Conservation (phyloP, 352 stramenopile genomes). For the Globisporangium paroecandrum region DNA sequence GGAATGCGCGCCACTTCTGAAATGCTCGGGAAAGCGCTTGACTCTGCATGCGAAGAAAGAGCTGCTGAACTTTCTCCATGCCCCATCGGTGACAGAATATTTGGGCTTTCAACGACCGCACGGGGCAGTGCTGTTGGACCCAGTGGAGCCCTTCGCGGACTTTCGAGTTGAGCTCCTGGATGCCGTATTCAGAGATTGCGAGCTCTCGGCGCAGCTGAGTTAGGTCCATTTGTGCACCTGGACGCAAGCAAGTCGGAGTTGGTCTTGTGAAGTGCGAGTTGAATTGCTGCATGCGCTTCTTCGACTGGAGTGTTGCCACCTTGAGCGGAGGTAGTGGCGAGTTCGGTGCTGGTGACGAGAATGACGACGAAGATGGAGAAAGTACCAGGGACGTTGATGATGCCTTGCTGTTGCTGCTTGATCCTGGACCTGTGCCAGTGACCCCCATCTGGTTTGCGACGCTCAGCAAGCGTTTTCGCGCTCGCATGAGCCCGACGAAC, state of each 20-base stretch:
- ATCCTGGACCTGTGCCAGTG: slow-evolving; percentile 28
- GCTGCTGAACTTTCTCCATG: slow-evolving; percentile 74
- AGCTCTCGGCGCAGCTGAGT: slow-evolving; percentile 69
- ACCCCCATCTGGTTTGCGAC: slow-evolving; percentile 69
- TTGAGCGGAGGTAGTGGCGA: slow-evolving; percentile 60
- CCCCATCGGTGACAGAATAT: slow-evolving; percentile 85
- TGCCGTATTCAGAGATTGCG: slow-evolving; percentile 69
- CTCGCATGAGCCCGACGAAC: slow-evolving; percentile 77
- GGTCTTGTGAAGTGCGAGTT: slow-evolving; percentile 40
- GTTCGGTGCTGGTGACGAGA: slow-evolving; percentile 10
- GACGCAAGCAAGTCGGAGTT: slow-evolving; percentile 57
- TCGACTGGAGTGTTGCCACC: slow-evolving; percentile 37
- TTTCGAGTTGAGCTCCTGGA: slow-evolving; percentile 69
- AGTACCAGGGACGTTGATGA: not conserved
- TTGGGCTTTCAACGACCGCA: slow-evolving; percentile 76
- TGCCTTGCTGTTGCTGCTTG: slow-evolving; percentile 5
- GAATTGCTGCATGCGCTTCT: slow-evolving; percentile 46
- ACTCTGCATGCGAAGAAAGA: slow-evolving; percentile 67
- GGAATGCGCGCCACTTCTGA: slow-evolving; percentile 66
- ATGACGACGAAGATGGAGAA: slow-evolving; percentile 1
- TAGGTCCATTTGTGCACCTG: slow-evolving; percentile 45
- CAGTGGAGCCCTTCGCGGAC: slow-evolving; percentile 82
- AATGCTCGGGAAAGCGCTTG: slow-evolving; percentile 66
- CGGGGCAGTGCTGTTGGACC: slow-evolving; percentile 82
- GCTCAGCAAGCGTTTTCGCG: slow-evolving; percentile 64